Evolutionary conservation across 2,329 filamentous ascomycete genomes (phyloP), one percentile per base, ranked within the genome.

Genomic region (Colletotrichum tofieldiae): DNA sequence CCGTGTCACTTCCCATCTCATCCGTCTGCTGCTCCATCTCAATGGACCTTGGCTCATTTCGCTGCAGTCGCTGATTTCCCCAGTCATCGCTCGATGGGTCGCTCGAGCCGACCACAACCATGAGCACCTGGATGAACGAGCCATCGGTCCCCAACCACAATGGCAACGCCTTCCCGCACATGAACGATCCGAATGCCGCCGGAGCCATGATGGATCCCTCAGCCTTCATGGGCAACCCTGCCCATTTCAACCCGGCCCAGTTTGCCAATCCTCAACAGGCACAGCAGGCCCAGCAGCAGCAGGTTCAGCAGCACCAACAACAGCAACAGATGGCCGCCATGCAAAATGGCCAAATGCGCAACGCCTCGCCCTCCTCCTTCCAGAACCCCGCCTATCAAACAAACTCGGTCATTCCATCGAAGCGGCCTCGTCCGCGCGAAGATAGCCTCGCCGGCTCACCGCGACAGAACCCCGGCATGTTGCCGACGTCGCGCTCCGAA

Each of bases 381-480:
- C 89, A 93, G 79, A 93, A 93, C 79, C 90, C 93, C 73, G 89
- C 90, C 78, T 97, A 96, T 85, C 93, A 95, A 80, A 94, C 94
- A 76, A 96, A 94, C 83, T 88, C 93, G 59, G 91, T 97, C 78
- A 92, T 98, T 76, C 96, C 96, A 71, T 96, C 95, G 29, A 99
- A 98, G 84, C 91, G 96, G 78, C 90, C 93, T 65, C 90, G 94
- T 58, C 93, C 93, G 64, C 87, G 90, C 79, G 94, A 97, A 83
- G 95, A 98, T 82, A 95, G 92, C 79, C 88, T 96, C 79, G 92
- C 92, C 76, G 92, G 93, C 80, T 97, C 95, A 41, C 95, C 96
- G 65, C 89, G 92, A 78, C 93, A 92, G 79, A 91, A 92, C 67
- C 89, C 92, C 6, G 90, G 90, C 75, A 93, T 93, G 84, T 83